Evolutionary conservation across 208 protist genomes (phyloP).

Genomic region (Crithidia bombi): DNA sequence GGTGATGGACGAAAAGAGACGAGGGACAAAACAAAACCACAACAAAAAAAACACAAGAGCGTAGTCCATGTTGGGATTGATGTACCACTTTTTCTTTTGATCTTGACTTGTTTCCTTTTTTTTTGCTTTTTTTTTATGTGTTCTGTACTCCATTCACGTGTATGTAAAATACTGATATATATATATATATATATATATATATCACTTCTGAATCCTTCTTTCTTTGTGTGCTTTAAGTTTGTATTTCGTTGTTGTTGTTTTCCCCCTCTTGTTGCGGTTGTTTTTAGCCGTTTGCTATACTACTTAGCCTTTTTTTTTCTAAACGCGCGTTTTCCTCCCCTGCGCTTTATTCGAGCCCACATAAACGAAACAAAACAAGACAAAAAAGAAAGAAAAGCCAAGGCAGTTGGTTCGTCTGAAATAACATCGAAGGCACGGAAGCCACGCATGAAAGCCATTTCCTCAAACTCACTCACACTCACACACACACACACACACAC

Average conservation of each 20-base stretch:
- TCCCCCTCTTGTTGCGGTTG: background rate
- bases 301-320: too few relatives aligned
- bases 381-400: background rate
- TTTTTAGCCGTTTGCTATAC: conserved; percentile 9
- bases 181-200: background rate
- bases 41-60: background rate
- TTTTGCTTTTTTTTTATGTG: conserved; percentile 2
- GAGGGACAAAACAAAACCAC: background rate
- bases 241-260: background rate
- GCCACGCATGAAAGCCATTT: too few relatives aligned
- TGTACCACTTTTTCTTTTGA: background rate
- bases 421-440: background rate
- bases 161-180: background rate
- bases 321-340: background rate
- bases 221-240: background rate
- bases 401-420: too few relatives aligned
- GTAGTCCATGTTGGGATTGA: background rate
- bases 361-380: background rate
- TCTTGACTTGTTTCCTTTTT: background rate
- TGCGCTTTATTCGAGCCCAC: background rate
- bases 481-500: too few relatives aligned
- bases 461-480: too few relatives aligned
- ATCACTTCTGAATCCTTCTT: background rate
- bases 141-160: background rate
- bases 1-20: too few relatives aligned